These are phyloP conservation scores for Puccinia horiana DNA, from an alignment of 1,284 basidiomycete genomes.

Conservation along the genomic window DNA sequence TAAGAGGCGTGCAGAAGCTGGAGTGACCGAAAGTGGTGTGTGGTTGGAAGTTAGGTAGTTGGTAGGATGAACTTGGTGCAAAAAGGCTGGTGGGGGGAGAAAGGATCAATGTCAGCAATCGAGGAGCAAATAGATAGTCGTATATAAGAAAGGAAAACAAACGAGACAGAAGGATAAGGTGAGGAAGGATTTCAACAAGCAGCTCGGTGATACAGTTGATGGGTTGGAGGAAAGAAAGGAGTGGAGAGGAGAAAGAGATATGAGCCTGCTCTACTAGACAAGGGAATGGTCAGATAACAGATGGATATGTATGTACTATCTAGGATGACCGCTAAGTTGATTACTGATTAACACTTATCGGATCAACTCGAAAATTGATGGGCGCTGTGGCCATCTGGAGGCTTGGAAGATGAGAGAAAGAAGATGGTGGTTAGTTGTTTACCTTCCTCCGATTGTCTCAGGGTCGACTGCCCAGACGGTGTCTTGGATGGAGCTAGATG, in stretches of 20 bases:
- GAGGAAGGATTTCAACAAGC: neutral
- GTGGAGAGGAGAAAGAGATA: neutral
- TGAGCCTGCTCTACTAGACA: neutral
- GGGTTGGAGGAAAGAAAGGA: neutral
- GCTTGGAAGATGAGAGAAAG: neutral
- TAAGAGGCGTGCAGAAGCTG: slow-evolving; percentile 3
- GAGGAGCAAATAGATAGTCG: neutral
- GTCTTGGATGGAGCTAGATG: slow-evolving; percentile 12
- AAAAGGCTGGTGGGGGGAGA: neutral
- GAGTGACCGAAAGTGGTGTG: neutral
- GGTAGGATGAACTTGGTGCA: slow-evolving; percentile 23
- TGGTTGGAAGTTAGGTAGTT: neutral
- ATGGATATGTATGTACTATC: neutral
- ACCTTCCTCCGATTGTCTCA: slow-evolving; percentile 45
- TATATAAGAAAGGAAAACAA: neutral
- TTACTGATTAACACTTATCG: neutral
- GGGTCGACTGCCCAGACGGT: slow-evolving; percentile 40
- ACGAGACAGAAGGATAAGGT: neutral
- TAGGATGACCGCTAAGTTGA: neutral
- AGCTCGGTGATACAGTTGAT: no score
- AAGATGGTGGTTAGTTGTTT: neutral
- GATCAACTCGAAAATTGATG: neutral
- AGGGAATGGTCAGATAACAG: neutral
- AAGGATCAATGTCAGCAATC: neutral
- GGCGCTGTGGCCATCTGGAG: neutral